Evolutionary conservation across 2,329 filamentous ascomycete species (phyloP), one percentile per base, ranked within the genome.

Genomic region (Fusarium beomiforme): DNA sequence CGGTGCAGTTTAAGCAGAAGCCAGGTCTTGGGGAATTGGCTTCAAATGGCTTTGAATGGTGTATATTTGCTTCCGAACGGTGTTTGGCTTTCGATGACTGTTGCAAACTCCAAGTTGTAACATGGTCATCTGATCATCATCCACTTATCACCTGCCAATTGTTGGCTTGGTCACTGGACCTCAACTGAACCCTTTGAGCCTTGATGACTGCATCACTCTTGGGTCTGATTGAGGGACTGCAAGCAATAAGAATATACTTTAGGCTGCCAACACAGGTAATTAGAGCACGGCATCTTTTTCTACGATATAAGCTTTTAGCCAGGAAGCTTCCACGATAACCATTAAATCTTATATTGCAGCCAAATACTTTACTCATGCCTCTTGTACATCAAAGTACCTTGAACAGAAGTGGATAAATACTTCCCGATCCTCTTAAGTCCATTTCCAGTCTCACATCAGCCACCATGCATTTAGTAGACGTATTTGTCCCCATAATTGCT

Each of bases 11-110:
- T 34, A 17, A 16, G n/a, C n/a, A n/a, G n/a, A n/a, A 34, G 14
- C 13, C 4, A 34, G 33, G 13, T 14, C 8, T 8, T n/a, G 7
- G 12, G 6, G 7, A 19, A 19, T 4, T 8, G 16, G 12, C 16
- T 7, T 19, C 17, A 8, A 12, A n/a, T 19, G 1, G 1, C 14
- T 6, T 6, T 10, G 14, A 11, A 6, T 12, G 2, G 41, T 19
- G 6, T 24, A 7, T 34, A 4, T 10, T 3, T n/a, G 19, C 13
- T 8, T 21, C 6, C 1, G 8, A 8, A 17, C 11, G 5, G n/a
- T 10, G 10, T 16, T 47, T 12, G 6, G 5, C 14, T 31, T 8
- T 31, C 26, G 3, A 14, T 4, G 4, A 9, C 26, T 29, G 17
- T 31, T 31, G 1, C 6, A 10, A 21, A 31, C 9, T 31, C 17